Evolutionary conservation across 1,139 yeast species (phyloP).

Genomic region (Pneumocystis carinii): DNA sequence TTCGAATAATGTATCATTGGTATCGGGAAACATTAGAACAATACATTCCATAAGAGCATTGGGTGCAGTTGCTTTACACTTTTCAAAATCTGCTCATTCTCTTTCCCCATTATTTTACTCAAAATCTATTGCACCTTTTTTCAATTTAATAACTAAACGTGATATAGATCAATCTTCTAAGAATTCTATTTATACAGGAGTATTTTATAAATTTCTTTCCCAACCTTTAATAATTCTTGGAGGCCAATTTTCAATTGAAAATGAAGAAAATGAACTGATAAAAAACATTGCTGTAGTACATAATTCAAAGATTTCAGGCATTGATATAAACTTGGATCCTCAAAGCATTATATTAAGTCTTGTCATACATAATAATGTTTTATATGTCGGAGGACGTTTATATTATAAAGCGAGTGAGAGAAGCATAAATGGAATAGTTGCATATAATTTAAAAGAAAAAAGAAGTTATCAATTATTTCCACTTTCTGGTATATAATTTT

Average conservation of each 20-base stretch:
- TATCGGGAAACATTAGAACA: constrained; percentile 12
- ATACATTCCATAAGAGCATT: constrained; percentile 9
- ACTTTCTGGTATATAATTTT: constrained; percentile 28
- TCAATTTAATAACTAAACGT: neutral
- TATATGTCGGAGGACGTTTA: constrained; percentile 42
- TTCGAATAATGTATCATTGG: constrained; percentile 4
- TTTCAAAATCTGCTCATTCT: constrained; percentile 4
- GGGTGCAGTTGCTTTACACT: constrained; percentile 10
- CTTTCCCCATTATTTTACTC: neutral
- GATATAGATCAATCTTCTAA: neutral
- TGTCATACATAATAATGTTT: constrained; percentile 3
- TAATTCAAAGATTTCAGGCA: constrained; percentile 3
- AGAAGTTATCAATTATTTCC: constrained; percentile 30
- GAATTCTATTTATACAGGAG: constrained; percentile 3
- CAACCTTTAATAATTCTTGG: constrained; percentile 5
- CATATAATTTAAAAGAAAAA: constrained; percentile 35
- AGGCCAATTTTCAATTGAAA: constrained; percentile 5
- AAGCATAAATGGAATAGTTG: constrained; percentile 31
- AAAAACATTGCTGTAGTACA: constrained; percentile 6
- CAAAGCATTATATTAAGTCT: constrained; percentile 5
- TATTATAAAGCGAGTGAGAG: constrained; percentile 25
- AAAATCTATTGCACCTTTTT: neutral
- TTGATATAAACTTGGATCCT: constrained; percentile 3
- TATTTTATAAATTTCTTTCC: constrained; percentile 7
- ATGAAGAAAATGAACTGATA: constrained; percentile 1